Conservation (phyloP, 2,329 filamentous ascomycete genomes). For the Microthyrium microscopicum region DNA sequence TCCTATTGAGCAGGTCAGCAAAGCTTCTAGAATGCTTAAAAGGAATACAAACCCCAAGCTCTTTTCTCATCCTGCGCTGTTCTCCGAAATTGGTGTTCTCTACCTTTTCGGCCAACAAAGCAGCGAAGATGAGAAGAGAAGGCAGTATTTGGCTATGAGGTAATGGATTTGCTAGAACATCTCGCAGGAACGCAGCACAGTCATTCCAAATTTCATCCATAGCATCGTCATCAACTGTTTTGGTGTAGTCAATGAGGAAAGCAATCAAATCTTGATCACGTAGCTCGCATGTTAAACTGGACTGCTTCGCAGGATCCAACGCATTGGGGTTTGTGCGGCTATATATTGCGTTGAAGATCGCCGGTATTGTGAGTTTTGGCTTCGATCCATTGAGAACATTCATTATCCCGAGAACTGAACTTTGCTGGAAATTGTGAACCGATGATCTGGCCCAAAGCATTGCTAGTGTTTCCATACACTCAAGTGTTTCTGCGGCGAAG, state of each 20-base stretch:
- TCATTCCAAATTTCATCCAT: conserved; percentile 98
- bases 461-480: conserved; percentile 83
- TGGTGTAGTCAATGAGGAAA: conserved; percentile 81
- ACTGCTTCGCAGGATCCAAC: conserved; percentile 64
- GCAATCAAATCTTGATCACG: conserved; percentile 70
- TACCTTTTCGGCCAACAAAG: conserved; percentile 82
- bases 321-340: conserved; percentile 76
- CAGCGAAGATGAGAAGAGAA: conserved; percentile 71
- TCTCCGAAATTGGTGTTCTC: conserved; percentile 97
- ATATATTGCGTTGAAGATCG: conserved; percentile 91
- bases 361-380: conserved; percentile 80
- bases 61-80: conserved; percentile 77
- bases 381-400: conserved; percentile 83
- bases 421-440: conserved; percentile 33
- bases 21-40: background rate
- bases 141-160: conserved; percentile 85
- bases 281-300: conserved; percentile 72
- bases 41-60: conserved; percentile 53
- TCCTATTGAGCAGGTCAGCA: conserved; percentile 40
- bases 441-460: conserved; percentile 56
- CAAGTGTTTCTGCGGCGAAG: conserved; percentile 78
- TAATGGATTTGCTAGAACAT: conserved; percentile 83
- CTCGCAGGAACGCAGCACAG: conserved; percentile 77
- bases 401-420: conserved; percentile 66
- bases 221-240: conserved; percentile 83